Percentiles rank a stretch among this genome's conserved stretches.
Conservation (phyloP, 495 filamentous ascomycete genomes). For the Hyphodiscus hymeniophilus region DNA sequence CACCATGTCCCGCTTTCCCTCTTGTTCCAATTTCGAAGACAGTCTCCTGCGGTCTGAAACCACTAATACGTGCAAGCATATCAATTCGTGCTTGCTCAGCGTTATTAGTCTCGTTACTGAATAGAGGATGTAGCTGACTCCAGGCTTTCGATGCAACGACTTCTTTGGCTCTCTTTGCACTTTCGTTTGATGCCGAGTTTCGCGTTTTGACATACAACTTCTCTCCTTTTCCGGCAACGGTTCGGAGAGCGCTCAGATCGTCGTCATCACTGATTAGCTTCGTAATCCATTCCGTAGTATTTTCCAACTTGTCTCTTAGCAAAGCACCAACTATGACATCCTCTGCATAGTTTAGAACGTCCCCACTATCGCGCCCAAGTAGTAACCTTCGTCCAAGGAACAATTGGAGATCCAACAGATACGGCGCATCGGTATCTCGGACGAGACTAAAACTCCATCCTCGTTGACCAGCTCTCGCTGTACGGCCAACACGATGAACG, state of each 20-base stretch:
- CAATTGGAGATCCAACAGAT: slow-evolving; percentile 88
- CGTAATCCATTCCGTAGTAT: slow-evolving; percentile 66
- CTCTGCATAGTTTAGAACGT: slow-evolving; percentile 58
- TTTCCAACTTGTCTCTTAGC: slow-evolving; percentile 59
- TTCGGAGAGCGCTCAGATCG: slow-evolving; percentile 62
- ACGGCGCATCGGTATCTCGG: slow-evolving; percentile 75
- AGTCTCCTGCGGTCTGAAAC: slow-evolving; percentile 82
- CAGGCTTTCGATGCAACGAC: slow-evolving; percentile 59
- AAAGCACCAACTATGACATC: slow-evolving; percentile 75
- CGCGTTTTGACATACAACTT: slow-evolving; percentile 85
- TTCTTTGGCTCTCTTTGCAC: slow-evolving; percentile 75
- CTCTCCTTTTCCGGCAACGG: slow-evolving; percentile 79
- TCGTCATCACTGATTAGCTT: slow-evolving; percentile 65
- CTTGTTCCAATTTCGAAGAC: slow-evolving; percentile 85
- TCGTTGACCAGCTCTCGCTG: slow-evolving; percentile 80
- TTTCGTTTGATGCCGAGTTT: slow-evolving; percentile 79
- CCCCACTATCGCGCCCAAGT: slow-evolving; percentile 47
- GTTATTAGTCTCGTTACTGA: slow-evolving; percentile 54
- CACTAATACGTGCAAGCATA: slow-evolving; percentile 79
- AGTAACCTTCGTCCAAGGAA: slow-evolving; percentile 79
- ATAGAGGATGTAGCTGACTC: slow-evolving; percentile 65
- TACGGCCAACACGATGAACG: slow-evolving; percentile 91
- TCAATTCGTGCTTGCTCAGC: slow-evolving; percentile 64
- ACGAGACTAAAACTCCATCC: slow-evolving; percentile 96
- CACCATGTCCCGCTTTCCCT: slow-evolving; percentile 49